Conservation (phyloP, 306 rosid genomes). For the Vicia villosa region DNA sequence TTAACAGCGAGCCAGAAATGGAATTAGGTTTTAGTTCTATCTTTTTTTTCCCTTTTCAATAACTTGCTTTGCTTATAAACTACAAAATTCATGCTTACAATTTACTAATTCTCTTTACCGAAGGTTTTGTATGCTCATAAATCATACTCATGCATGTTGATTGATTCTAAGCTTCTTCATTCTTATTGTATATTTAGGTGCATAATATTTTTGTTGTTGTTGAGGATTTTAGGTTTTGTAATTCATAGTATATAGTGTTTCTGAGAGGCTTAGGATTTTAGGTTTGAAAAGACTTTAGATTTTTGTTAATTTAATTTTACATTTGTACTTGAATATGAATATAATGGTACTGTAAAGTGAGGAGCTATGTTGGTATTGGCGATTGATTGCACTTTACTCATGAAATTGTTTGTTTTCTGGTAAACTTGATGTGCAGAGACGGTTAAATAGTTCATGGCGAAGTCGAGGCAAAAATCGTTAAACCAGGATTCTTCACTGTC, state of each 20-base stretch:
- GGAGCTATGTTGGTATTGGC: constrained; percentile 19
- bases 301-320: constrained; percentile 1
- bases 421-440: constrained; percentile 52
- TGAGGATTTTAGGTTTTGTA: constrained; percentile 22
- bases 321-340: constrained; percentile 16
- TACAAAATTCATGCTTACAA: constrained; percentile 22
- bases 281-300: neutral
- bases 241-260: constrained; percentile 5
- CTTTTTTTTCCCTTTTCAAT: neutral
- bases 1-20: neutral
- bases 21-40: constrained; percentile 39
- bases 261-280: constrained; percentile 11
- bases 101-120: constrained; percentile 23
- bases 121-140: constrained; percentile 11
- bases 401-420: constrained; percentile 44
- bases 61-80: constrained; percentile 20
- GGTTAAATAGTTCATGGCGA: constrained; percentile 59
- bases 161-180: neutral
- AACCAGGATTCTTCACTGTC: constrained; percentile 83
- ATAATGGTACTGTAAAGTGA: neutral
- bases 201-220: neutral
- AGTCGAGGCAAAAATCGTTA: constrained; percentile 57
- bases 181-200: neutral
- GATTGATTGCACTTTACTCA: neutral
- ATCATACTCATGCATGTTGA: neutral